Percentiles rank a stretch among this genome's conserved stretches.
Conservation (phyloP, 2,329 filamentous ascomycete species). For the Stenocarpella maydis region DNA sequence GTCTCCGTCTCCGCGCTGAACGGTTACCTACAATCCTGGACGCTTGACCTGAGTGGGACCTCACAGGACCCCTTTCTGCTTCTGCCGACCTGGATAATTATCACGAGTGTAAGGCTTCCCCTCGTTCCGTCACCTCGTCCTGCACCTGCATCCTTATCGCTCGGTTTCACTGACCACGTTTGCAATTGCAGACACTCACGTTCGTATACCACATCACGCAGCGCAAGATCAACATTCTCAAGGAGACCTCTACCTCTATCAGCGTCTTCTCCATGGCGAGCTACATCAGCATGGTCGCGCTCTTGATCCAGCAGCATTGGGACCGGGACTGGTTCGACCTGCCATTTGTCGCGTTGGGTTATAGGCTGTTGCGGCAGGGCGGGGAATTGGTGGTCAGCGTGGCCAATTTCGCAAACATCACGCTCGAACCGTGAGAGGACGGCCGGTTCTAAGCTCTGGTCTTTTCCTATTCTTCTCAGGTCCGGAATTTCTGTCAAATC, state of each 20-base stretch:
- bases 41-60: slow-evolving; percentile 74
- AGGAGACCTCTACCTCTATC: slow-evolving; percentile 80
- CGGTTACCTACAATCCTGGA: slow-evolving; percentile 77
- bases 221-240: slow-evolving; percentile 80
- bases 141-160: not conserved
- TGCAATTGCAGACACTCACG: slow-evolving; percentile 67
- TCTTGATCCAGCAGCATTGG: slow-evolving; percentile 73
- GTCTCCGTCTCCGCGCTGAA: slow-evolving; percentile 78
- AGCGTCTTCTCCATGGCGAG: slow-evolving; percentile 79
- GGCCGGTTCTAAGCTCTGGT: not conserved
- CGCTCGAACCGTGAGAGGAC: slow-evolving; percentile 37
- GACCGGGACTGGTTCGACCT: slow-evolving; percentile 69
- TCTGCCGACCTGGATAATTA: slow-evolving; percentile 80
- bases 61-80: slow-evolving; percentile 75
- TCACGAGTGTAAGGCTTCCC: slow-evolving; percentile 68
- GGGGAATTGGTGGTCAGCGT: slow-evolving; percentile 40
- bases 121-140: slow-evolving; percentile 12
- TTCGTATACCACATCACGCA: slow-evolving; percentile 80
- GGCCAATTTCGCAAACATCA: slow-evolving; percentile 43
- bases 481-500: slow-evolving; percentile 7
- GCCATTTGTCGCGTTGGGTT: slow-evolving; percentile 61
- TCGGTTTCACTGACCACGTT: not conserved
- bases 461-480: slow-evolving; percentile 12
- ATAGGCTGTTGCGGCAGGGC: slow-evolving; percentile 48
- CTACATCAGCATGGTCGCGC: slow-evolving; percentile 76